Base-by-base conservation (phyloP, 2,329 filamentous ascomycete genomes). In the Penicillium polonicum region DNA sequence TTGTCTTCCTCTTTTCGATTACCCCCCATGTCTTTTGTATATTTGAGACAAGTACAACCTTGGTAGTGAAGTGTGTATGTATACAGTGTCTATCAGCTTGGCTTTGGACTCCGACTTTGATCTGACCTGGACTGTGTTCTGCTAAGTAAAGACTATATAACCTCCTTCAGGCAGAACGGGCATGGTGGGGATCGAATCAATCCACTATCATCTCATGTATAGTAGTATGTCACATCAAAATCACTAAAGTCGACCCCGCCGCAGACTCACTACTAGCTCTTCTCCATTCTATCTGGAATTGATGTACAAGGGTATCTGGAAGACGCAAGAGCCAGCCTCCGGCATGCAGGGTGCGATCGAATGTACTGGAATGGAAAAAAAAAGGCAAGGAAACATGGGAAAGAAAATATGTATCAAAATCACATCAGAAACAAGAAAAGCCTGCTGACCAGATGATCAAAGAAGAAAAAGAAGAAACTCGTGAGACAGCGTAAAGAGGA, bases 291-390 rank as follows among this genome's bases (percentile, higher is more conserved):
- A 67, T 67, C 59, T 60, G 60, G 57, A 52, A 62, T 63, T 66
- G 65, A 67, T 67, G 63, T 67, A 67, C 63, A 67, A 59, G 61
- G 61, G 63, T 65, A 67, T 64, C 61, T 45, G 51, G 59, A 66
- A 62, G 64, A 62, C 51, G 42, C 60, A 60, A 48, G 55, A 60
- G 55, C 51, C 61, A 60, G 58, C 54, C 60, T 59, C 58, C 33
- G 52, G 35, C 53, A 65, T 48, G 46, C 58, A 64, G 58, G 61
- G 55, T 48, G 48, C 43, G 50, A 63, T 67, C 63, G 63, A 66
- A 63, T 67, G 56, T 67, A 66, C 63, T 63, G 46, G 52, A 65
- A 62, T 27, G 48, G n/a, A n/a, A 50, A 31, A 41, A 13, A 13
- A 31, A 12, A 5, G 36, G 52, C 46, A 23, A 41, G 35, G 5